Base-by-base conservation (phyloP, 148 eudicot species). In the Rhododendron simsii region DNA sequence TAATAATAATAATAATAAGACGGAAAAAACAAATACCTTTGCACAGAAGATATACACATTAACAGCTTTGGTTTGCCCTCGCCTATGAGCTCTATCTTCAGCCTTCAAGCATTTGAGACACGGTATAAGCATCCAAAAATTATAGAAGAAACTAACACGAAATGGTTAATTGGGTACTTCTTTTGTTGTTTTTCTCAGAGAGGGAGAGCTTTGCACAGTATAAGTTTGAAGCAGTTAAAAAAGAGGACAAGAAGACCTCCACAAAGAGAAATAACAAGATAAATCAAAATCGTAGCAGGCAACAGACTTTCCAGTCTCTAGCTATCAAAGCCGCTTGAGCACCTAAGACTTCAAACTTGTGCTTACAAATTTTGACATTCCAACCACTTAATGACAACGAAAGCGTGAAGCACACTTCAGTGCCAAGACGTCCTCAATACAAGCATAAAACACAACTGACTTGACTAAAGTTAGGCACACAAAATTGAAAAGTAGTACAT, bases 41-140 rank as follows among this genome's bases (percentile, higher is more conserved):
- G 98, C 99, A 89, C 96, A 94, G 83, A 98, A 98, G 85, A 98
- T 93, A 86, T 98, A 98, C 75, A 95, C 87, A 86, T 98, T 95
- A 86, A 98, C 98, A 51, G 95, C 93, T 87, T 94, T 94, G 53
- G 92, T 93, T 88, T 98, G 99, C 53, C 99, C 99, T 86, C 92
- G 91, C 88, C 99, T 95, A 86, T 98, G 99, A 28, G 98, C 98
- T 92, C 99, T 91, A 90, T 91, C 94, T 90, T 98, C 99, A 81
- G 99, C 99, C 99, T 98, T 87, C 86, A 91, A 87, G 57, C 20
- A 48, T 84, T 63, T 15, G 80, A 28, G 48, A 30, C 23, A 77
- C 47, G 67, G 37, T 75, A 41, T 61, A 86, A 87, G 55, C 48
- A 76, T 39, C 81, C 26, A 33, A 83, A 51, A 57, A 26, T 16